A percentile compares a stretch with the other conserved stretches of the same genome.
phyloP scores from a whole-genome alignment of 2,329 filamentous ascomycete genomes.

The Pseudogymnoascus sp. region DNA sequence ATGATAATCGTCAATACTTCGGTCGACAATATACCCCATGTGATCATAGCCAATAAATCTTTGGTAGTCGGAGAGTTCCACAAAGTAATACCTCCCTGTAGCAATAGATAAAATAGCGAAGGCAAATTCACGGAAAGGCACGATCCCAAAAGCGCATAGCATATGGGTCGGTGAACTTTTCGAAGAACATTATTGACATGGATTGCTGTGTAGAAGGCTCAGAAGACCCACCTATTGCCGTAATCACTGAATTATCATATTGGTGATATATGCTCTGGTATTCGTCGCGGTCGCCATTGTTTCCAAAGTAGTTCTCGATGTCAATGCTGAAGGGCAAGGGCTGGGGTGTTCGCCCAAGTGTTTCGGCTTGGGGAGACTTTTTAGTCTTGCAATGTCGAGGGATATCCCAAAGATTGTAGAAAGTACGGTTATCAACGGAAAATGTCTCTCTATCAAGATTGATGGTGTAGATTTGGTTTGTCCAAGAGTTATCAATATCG shows the following conservation, averaged over 20 bases:
- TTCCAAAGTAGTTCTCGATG: background rate
- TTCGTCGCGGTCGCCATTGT: background rate
- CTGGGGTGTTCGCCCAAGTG: too few relatives aligned
- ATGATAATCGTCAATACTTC: background rate
- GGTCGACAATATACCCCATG: background rate
- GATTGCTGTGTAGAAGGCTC: background rate
- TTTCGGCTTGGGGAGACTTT: background rate
- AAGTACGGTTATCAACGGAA: background rate
- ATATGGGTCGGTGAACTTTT: background rate
- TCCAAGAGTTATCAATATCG: background rate
- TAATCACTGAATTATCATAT: background rate
- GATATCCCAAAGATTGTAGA: background rate
- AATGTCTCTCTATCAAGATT: background rate
- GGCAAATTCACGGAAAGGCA: background rate
- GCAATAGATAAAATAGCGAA: background rate
- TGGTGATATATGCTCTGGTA: background rate
- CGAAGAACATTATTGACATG: background rate
- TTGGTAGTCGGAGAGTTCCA: background rate
- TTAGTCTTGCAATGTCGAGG: background rate
- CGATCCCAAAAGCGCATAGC: background rate
- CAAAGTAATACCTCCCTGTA: background rate
- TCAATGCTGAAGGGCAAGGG: background rate
- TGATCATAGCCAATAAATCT: background rate
- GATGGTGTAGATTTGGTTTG: background rate
- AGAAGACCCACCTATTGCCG: background rate